These are phyloP conservation scores for Wickerhamomyces sydowiorum DNA, from an alignment of 805 yeast species.

Conservation along the genomic window DNA sequence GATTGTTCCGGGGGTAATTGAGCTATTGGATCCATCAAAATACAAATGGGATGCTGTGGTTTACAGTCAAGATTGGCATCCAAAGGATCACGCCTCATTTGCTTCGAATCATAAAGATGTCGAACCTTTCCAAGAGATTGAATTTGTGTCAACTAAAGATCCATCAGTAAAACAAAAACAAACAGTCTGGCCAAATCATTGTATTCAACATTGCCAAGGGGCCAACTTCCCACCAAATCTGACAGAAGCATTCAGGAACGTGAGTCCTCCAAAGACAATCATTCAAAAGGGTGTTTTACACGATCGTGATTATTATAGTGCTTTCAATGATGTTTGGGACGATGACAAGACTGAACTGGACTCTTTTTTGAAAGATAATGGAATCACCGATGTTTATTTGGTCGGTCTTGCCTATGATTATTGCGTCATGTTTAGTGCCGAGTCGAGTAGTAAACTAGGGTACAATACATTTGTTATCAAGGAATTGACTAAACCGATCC, in stretches of 20 bases:
- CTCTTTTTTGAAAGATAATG: slow-evolving; percentile 35
- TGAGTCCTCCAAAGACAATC: slow-evolving; percentile 33
- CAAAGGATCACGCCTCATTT: slow-evolving; percentile 71
- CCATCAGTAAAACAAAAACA: slow-evolving; percentile 29
- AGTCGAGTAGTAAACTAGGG: slow-evolving; percentile 59
- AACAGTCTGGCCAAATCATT: slow-evolving; percentile 87
- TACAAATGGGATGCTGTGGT: slow-evolving; percentile 59
- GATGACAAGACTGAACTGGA: slow-evolving; percentile 63
- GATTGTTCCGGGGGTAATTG: slow-evolving; percentile 46
- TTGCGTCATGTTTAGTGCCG: slow-evolving; percentile 76
- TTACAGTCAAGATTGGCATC: slow-evolving; percentile 89
- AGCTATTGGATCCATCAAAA: slow-evolving; percentile 33
- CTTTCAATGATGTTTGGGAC: slow-evolving; percentile 78
- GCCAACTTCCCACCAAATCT: slow-evolving; percentile 54
- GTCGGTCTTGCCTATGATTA: slow-evolving; percentile 86
- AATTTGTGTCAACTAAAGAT: slow-evolving; percentile 45
- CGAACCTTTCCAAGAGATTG: slow-evolving; percentile 44
- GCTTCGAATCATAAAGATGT: slow-evolving; percentile 55
- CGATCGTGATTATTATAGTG: slow-evolving; percentile 83
- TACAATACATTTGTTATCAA: slow-evolving; percentile 57
- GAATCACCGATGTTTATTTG: slow-evolving; percentile 56
- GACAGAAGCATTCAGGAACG: slow-evolving; percentile 23
- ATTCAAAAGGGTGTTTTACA: slow-evolving; percentile 67
- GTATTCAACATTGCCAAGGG: slow-evolving; percentile 70
- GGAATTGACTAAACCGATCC: slow-evolving; percentile 52